phyloP scores from a whole-genome alignment of 192 early-diverging fungal genomes.

The Linderina pennispora region DNA sequence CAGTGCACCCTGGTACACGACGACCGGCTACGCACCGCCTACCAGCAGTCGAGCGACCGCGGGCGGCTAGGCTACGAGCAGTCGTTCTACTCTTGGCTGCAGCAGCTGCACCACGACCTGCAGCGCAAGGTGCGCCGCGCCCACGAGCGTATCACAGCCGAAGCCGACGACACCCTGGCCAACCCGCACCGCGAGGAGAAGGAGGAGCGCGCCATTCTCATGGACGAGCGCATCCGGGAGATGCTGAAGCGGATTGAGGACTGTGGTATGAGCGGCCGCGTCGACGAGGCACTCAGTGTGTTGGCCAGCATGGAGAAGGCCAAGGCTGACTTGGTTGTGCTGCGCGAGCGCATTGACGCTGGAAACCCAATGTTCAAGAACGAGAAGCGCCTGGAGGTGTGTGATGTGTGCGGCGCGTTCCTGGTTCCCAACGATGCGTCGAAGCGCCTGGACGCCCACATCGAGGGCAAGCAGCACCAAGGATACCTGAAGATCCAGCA shows the following conservation, averaged over 20 bases:
- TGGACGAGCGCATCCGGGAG: conserved; percentile 75
- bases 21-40: conserved; percentile 64
- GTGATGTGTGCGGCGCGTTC: conserved; percentile 79
- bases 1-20: conserved; percentile 75
- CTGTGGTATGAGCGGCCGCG: conserved; percentile 65
- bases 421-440: conserved; percentile 78
- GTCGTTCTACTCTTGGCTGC: conserved; percentile 61
- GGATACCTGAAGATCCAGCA: conserved; percentile 74
- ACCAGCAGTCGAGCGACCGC: conserved; percentile 54
- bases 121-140: conserved; percentile 67
- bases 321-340: conserved; percentile 53
- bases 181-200: conserved; percentile 68
- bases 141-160: conserved; percentile 58
- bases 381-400: conserved; percentile 72
- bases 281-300: conserved; percentile 63
- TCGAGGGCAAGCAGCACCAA: conserved; percentile 78
- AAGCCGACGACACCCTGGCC: conserved; percentile 57
- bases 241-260: conserved; percentile 61
- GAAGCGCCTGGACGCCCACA: conserved; percentile 75
- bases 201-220: conserved; percentile 72
- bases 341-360: conserved; percentile 52
- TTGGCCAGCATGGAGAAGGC: conserved; percentile 61
- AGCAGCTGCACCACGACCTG: conserved; percentile 59
- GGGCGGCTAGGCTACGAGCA: conserved; percentile 67
- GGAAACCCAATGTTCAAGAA: conserved; percentile 60